Evolutionary conservation across 495 filamentous ascomycete species (phyloP), one percentile per base, ranked within the genome.

Genomic region (Penicillium argentinense): DNA sequence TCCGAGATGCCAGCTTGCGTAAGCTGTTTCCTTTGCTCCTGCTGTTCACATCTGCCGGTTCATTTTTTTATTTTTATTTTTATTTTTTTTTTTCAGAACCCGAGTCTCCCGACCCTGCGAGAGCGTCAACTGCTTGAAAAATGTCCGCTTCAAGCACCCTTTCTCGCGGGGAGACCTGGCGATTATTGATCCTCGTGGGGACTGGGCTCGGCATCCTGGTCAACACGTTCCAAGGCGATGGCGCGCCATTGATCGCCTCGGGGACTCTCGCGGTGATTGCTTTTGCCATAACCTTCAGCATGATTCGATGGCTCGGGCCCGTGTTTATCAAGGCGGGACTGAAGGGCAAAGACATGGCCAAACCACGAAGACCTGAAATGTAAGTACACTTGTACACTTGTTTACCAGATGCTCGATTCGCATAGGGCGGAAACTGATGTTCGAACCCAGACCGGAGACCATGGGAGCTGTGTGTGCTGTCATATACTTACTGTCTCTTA

Each of bases 401-500:
- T 29, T 6, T 18, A 16, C 2, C n/a, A 11, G 37, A 18, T 42
- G 25, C 39, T 14, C 8, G 29, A 2, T 5, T 32, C 17, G 22
- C 28, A 48, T 26, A 25, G 23, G 37, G 9, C 41, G 42, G 14
- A 54, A 47, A 49, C 60, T 67, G 40, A 68, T 45, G 37, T 37
- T 40, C 32, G 9, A 13, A 32, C 25, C 22, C 54, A 89, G 86
- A 54, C 93, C 93, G 11, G 93, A 99, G 68, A 90, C 89, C 22
- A 97, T 99, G 95, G 93, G 93, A n/a, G 89, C 85, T 14, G 82
- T 97, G 33, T 95, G 89, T 64, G 93, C 95, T 2, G 81, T 93
- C 24, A 88, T 97, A 1, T 97, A 97, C 69, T 73, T 99, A 22
- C 72, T 97, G 18, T 76, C 79, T 4, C 79, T 96, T 23, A 95